Base-by-base conservation (phyloP, 768 basidiomycete genomes). In the Vararia minispora region DNA sequence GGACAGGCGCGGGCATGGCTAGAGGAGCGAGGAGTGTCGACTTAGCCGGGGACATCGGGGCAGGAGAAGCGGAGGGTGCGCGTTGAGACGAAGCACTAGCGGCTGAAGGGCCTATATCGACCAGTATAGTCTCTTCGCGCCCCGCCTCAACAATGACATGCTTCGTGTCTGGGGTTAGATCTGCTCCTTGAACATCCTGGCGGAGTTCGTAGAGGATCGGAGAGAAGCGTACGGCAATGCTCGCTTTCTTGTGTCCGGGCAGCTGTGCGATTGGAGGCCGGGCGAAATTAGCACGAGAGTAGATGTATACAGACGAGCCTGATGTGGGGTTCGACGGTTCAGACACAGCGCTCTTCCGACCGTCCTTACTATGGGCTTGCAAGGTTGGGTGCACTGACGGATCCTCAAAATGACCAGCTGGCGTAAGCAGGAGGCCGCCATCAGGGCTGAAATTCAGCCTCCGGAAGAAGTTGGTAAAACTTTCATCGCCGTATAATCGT, bases 401-500 rank as follows among this genome's bases (percentile, higher is more conserved):
- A 57, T 98, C 94, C 55, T 98, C 92, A 51, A 95, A 97, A 54
- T 94, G 87, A 1, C 95, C 95, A 1, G 95, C 94, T 0, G 95
- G 95, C 0, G 95, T 98, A 47, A 98, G 65, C 31, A 99, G 69
- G 25, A 99, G 65, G 8, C 81, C 87, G 0, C 95, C 95, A 55
- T 99, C 95, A 2, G 94, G 88, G 39, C 88, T 90, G 61, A 97
- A 99, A 9, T 83, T 81, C 43, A 99, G 64, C 25, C 95, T 72
- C 21, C 95, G 67, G 69, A 98, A 99, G 65, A 98, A 99, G 50
- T 92, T 90, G 4, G 89, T 90, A 52, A 76, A 88, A 48, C 79
- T 86, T 58, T 97, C 92, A 58, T 98, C 94, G 32, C 92, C 90
- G 52, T 98, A 99, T 11, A 99, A 65, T 53, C 80, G 80, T 42